Percentiles rank a stretch among this genome's conserved stretches.
phyloP scores from a whole-genome alignment of 208 protist species.

The Porcisia deanei region DNA sequence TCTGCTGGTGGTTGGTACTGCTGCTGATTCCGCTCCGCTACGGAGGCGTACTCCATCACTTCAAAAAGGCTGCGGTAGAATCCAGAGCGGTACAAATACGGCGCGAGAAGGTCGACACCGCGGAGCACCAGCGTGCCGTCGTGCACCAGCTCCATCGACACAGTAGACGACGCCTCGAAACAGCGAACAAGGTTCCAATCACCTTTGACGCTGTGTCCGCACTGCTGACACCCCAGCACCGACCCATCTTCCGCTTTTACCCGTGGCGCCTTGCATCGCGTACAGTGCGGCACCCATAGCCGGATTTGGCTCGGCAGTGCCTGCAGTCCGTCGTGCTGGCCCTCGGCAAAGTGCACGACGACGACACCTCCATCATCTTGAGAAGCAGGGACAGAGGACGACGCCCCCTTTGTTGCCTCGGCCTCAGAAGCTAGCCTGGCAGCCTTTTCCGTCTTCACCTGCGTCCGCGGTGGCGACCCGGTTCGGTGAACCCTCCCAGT shows the following conservation, averaged over 20 bases:
- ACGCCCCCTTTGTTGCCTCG: slow-evolving; percentile 1
- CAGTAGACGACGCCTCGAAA: slow-evolving; percentile 45
- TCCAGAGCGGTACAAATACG: slow-evolving; percentile 73
- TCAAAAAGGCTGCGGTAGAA: slow-evolving; percentile 69
- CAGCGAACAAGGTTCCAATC: slow-evolving; percentile 67
- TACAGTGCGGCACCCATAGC: slow-evolving; percentile 78
- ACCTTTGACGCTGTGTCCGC: slow-evolving; percentile 39
- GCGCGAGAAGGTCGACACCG: slow-evolving; percentile 65
- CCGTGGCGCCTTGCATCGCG: slow-evolving; percentile 42
- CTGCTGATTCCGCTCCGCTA: slow-evolving; percentile 25
- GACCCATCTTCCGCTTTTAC: slow-evolving; percentile 60
- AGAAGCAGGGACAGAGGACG: slow-evolving; percentile 15
- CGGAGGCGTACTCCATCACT: slow-evolving; percentile 26
- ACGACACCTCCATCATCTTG: slow-evolving; percentile 61
- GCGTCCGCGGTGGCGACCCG: neutral
- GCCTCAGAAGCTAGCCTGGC: neutral
- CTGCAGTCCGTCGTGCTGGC: slow-evolving; percentile 23
- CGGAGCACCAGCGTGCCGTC: slow-evolving; percentile 78
- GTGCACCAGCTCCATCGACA: slow-evolving; percentile 77
- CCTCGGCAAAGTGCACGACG: slow-evolving; percentile 64
- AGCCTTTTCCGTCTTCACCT: slow-evolving; percentile 23
- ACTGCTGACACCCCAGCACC: slow-evolving; percentile 46
- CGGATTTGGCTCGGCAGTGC: slow-evolving; percentile 72
- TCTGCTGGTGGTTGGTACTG: slow-evolving; percentile 28
- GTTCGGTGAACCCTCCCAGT: neutral